These are phyloP conservation scores for Passalora sequoiae DNA, from an alignment of 2,329 filamentous ascomycete genomes.

Conservation along the genomic window DNA sequence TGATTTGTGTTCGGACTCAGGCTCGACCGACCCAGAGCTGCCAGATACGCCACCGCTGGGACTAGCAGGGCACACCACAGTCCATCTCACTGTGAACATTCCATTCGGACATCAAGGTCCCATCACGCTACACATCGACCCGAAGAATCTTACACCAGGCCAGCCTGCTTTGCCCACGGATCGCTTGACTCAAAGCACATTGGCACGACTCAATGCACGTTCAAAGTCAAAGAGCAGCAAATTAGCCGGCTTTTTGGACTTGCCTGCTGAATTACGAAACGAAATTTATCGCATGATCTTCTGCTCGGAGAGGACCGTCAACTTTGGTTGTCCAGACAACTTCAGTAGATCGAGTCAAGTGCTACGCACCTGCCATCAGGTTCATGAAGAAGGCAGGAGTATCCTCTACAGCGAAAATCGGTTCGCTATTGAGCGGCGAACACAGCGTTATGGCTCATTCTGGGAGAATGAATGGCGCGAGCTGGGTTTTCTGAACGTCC, in stretches of 20 bases:
- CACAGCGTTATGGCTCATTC: constrained; percentile 33
- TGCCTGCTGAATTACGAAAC: constrained; percentile 44
- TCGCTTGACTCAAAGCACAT: constrained; percentile 12
- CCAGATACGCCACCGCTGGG: constrained; percentile 3
- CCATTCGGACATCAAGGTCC: constrained; percentile 44
- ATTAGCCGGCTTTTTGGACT: constrained; percentile 27
- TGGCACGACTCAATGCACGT: constrained; percentile 18
- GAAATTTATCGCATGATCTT: constrained; percentile 45
- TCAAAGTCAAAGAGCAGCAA: constrained; percentile 18
- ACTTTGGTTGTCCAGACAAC: constrained; percentile 34
- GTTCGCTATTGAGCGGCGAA: constrained; percentile 43
- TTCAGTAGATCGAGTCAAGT: constrained; percentile 43
- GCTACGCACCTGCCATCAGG: constrained; percentile 43
- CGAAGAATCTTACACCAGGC: constrained; percentile 12
- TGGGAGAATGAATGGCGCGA: constrained; percentile 40
- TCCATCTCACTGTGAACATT: constrained; percentile 44
- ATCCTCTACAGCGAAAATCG: constrained; percentile 49
- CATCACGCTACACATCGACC: constrained; percentile 40
- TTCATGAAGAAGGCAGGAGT: constrained; percentile 34
- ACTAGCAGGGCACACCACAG: constrained; percentile 18
- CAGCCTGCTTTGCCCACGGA: constrained; percentile 7
- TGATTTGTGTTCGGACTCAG: constrained; percentile 11
- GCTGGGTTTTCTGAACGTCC: constrained; percentile 30
- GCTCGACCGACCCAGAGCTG: neutral
- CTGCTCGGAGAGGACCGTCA: constrained; percentile 31